phyloP scores from a whole-genome alignment of 352 stramenopile species.

The Hyaloperonospora arabidopsidis region DNA sequence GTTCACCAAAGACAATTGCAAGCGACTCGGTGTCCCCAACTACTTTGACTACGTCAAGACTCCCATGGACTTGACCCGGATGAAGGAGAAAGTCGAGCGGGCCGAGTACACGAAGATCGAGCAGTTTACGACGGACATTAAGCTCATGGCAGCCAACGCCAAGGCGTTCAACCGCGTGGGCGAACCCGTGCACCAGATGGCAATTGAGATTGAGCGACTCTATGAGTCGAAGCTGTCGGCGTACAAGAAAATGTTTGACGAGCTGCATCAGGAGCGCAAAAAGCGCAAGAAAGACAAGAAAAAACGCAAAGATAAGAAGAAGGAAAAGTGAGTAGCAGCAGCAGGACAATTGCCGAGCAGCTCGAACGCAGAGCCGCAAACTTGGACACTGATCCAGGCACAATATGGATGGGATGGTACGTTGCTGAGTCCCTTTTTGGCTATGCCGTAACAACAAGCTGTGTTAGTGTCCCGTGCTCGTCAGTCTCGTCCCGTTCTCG shows the following conservation, averaged over 20 bases:
- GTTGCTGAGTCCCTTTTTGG: conserved; percentile 6
- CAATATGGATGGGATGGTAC: too few species aligned
- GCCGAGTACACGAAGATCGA: conserved; percentile 71
- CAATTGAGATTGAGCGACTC: conserved; percentile 67
- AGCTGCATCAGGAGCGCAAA: conserved; percentile 72
- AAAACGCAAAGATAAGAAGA: conserved; percentile 87
- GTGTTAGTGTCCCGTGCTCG: neutral
- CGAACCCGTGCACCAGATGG: conserved; percentile 79
- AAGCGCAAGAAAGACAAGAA: conserved; percentile 88
- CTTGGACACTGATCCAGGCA: too few species aligned
- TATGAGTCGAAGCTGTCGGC: conserved; percentile 59
- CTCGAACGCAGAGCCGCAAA: too few species aligned
- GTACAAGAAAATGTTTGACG: conserved; percentile 70
- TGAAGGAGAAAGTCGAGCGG: conserved; percentile 77
- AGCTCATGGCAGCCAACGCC: conserved; percentile 74
- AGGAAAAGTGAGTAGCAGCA: conserved; percentile 62
- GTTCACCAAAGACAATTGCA: conserved; percentile 83
- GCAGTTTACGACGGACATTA: conserved; percentile 69
- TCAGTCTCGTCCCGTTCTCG: conserved; percentile 1
- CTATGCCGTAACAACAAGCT: conserved; percentile 33
- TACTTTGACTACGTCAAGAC: conserved; percentile 82
- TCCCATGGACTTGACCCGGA: conserved; percentile 77
- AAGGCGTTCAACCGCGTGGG: conserved; percentile 81
- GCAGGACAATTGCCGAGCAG: conserved; percentile 25
- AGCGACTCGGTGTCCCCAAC: conserved; percentile 68